Evolutionary conservation across 177 flowering plant genomes (phyloP), one percentile per base, ranked within the genome.

Genomic region (Telopea speciosissima): DNA sequence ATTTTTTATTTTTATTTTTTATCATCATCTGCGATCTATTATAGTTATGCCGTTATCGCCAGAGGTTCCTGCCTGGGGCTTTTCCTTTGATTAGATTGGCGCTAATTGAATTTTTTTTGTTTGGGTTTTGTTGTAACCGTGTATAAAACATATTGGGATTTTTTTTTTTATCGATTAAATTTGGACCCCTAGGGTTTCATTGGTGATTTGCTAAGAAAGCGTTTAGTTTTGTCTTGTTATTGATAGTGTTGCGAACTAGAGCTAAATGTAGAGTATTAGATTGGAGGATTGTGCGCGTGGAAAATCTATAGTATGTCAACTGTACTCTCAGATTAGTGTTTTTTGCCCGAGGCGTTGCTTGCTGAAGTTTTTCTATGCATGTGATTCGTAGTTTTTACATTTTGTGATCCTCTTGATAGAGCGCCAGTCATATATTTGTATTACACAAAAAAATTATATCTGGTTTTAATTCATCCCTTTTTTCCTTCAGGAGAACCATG

Each of bases 401-500:
- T 36, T 1, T 36, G 40, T 2, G 40, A 5, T 8, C 5, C 40
- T 36, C 5, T 5, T 36, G 40, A 36, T 8, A 36, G 40, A 8
- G 40, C 0, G 40, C 0, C 40, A 36, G 40, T 36, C 40, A 36
- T 36, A 36, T 36, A 36, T 36, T 36, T 28, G 31, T 28, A 28
- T n/a, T n/a, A 31, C 33, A 31, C 33, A 31, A 31, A 31, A 31
- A 2, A 31, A 2, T 2, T 31, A 31, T 31, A 5, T 31, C 40
- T 49, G 54, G 19, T 12, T 58, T 14, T 28, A 16, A 12, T 63
- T 33, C 54, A 67, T n/a, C 49, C 64, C 8, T 31, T 23, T 19
- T 44, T 72, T 67, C 24, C 26, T 45, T 49, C 45, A 76, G 79
- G 87, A 78, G 75, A 81, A 87, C 76, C 85, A 90, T 89, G 94